Percentiles rank a stretch among this genome's conserved stretches.
phyloP scores from a whole-genome alignment of 305 asterid genomes.

The Fraxinus angustifolia region DNA sequence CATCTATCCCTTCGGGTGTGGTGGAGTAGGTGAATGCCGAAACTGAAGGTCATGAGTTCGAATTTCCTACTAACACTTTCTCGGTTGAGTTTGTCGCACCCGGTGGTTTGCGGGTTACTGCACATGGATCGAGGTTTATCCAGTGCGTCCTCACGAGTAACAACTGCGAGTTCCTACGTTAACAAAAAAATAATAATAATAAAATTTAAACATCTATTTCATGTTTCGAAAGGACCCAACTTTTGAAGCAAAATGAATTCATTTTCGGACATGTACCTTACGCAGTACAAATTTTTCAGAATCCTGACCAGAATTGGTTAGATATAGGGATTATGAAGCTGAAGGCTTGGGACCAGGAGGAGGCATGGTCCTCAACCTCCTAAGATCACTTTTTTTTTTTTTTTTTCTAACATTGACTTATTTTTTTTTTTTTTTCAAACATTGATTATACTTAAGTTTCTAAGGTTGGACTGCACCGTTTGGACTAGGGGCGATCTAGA shows the following conservation, averaged over 20 bases:
- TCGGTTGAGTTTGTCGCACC: no score
- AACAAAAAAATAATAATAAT: no score
- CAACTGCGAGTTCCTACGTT: no score
- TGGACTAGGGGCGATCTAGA: neutral
- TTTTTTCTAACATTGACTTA: neutral
- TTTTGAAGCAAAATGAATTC: neutral
- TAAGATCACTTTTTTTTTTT: neutral
- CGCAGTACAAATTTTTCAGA: neutral
- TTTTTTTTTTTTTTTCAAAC: neutral
- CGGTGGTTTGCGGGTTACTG: no score
- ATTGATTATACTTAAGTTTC: neutral
- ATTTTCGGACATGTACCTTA: neutral
- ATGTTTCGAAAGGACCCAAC: neutral
- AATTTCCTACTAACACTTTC: no score
- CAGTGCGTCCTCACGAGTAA: no score
- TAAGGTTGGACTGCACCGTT: neutral
- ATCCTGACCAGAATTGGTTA: neutral
- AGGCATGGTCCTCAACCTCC: neutral
- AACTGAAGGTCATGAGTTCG: no score
- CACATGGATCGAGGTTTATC: no score
- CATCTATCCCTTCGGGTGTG: neutral
- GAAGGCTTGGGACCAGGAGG: neutral
- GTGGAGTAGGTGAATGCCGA: no score
- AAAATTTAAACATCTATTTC: neutral
- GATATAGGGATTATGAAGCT: neutral